Evolutionary conservation across 2,329 filamentous ascomycete genomes (phyloP), one percentile per base, ranked within the genome.

Genomic region (Myriosclerotinia curreyana): DNA sequence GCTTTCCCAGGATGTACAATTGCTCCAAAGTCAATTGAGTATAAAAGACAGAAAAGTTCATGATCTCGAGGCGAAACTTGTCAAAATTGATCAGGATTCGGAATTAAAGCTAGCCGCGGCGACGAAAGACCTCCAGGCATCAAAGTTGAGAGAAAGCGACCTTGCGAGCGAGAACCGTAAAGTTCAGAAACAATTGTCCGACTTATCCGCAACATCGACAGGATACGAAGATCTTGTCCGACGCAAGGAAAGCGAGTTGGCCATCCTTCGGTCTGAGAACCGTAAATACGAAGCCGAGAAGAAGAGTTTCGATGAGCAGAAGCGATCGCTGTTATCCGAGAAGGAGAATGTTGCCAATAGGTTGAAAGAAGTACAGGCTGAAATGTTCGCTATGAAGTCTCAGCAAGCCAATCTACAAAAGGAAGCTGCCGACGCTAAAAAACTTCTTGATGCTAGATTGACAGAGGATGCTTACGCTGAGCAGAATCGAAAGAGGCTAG

Each of bases 211-310:
- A 56, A 97, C 94, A 0, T 96, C 94, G 0, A 96, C 92, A 0
- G 92, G 93, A 73, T 98, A 96, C 69, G 95, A 99, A 76, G 94
- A 98, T 71, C 84, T 98, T 51, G 89, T 99, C 31, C 85, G 92
- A 31, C 88, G 90, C 65, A 99, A 98, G 75, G 95, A 99, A 74
- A 96, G 93, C 75, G 96, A 99, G 74, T 80, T 99, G 25, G 84
- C 89, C 0, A 83, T 98, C 53, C 82, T 98, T 42, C 91, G 92
- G 70, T 86, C 87, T 14, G 95, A 99, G 74, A 86, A 93, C 68
- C 90, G 89, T 74, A 91, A 89, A 68, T 88, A 89, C 69, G 90
- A 96, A 74, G 86, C 87, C 60, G 93, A 97, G 71, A 90, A 89
- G 38, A 87, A 86, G 67, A 82, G 82, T 17, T 86, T 96, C 44